A percentile compares a stretch with the other conserved stretches of the same genome.
phyloP scores from a whole-genome alignment of 345 rosid species.

The Corymbia maculata region DNA sequence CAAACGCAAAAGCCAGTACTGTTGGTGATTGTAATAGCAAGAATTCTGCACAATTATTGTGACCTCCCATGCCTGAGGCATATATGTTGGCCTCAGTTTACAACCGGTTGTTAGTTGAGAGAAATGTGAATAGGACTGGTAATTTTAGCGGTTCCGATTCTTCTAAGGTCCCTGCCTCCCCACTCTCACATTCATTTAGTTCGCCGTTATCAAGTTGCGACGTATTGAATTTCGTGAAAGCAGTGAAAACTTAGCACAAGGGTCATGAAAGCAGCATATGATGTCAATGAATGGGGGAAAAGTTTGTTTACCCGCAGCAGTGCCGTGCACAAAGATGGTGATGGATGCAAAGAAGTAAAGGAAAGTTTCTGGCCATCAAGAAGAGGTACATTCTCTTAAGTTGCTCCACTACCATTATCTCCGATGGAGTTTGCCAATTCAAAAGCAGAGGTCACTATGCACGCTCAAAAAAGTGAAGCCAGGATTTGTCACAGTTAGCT shows the following conservation, averaged over 20 bases:
- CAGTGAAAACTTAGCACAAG: constrained; percentile 4
- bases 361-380: constrained; percentile 41
- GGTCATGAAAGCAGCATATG: constrained; percentile 2
- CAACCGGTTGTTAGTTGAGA: constrained; percentile 16
- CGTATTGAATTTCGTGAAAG: constrained; percentile 6
- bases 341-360: constrained; percentile 26
- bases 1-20: neutral
- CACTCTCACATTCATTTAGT: constrained; percentile 22
- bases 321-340: constrained; percentile 22
- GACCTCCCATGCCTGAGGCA: constrained; percentile 24
- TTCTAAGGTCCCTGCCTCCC: constrained; percentile 7
- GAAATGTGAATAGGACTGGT: constrained; percentile 10
- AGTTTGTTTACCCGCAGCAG: constrained; percentile 42
- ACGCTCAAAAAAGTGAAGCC: constrained; percentile 47
- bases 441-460: constrained; percentile 36
- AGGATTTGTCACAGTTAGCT: constrained; percentile 32
- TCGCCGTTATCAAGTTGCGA: constrained; percentile 7
- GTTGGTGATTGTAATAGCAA: neutral
- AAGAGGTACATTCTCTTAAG: constrained; percentile 47
- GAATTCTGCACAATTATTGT: neutral
- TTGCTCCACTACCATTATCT: constrained; percentile 55
- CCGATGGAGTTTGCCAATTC: constrained; percentile 82
- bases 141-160: neutral
- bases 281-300: constrained; percentile 7
- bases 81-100: constrained; percentile 21